Base-by-base conservation (phyloP, 2,329 filamentous ascomycete genomes). In the Nakataea oryzae region DNA sequence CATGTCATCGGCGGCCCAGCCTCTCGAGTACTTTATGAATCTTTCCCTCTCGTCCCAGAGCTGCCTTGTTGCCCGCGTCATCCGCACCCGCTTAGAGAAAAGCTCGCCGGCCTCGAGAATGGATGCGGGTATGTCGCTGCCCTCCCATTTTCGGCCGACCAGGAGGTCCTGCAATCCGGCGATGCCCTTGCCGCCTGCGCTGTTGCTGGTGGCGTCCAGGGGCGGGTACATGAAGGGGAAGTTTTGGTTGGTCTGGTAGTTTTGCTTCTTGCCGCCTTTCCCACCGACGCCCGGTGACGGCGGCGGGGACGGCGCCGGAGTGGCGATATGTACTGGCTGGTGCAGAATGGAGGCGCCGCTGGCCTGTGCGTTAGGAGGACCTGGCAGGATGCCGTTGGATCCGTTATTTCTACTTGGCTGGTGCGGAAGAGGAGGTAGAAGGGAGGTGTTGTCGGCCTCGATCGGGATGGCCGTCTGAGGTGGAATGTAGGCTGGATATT, bases 171-270 rank as follows among this genome's bases (percentile, higher is more conserved):
- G 91, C 57, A 93, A 75, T 55, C 90, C 89, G 7, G 92, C 90
- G 26, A 83, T 84, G 14, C 93, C 93, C 71, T 96, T 97, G 1
- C 93, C 93, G 60, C 95, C 93, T 50, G 93, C 87, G 67, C 88
- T 90, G 71, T 96, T 96, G 74, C 92, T 96, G 28, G 86, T 88
- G 65, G 87, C 88, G 74, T 97, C 93, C 24, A 97, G 78, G 1
- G 95, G 95, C 2, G 95, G 95, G 68, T 99, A 99, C 77, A 99
- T 86, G 71, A 99, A 97, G 0, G 95, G 95, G 66, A 99, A 97
- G 71, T 97, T 95, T 69, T 99, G 95, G 70, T 99, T 99, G 0
- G 95, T 99, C 73, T 99, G 95, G 70, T 99, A 99, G 68, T 97
- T 99, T 70, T 99, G 95, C 72, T 99, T 99, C 79, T 99, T 99